Evolutionary conservation across 768 basidiomycete species (phyloP).

Genomic region (Boletus tomentosulus): DNA sequence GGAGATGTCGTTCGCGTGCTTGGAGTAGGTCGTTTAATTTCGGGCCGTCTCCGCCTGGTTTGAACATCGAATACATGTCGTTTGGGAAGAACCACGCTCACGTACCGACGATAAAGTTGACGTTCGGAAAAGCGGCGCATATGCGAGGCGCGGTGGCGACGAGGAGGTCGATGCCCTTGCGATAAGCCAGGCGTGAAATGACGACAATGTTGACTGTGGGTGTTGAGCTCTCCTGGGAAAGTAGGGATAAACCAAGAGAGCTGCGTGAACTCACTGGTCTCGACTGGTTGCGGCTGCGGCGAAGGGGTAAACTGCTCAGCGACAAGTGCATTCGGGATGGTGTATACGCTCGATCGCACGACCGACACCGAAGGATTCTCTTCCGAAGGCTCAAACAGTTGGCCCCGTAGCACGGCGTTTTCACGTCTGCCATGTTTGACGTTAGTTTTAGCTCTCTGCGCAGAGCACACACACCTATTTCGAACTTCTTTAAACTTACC

Average conservation of each 20-base stretch:
- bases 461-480: background rate
- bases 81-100: background rate
- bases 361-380: constrained; percentile 41
- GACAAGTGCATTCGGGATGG: constrained; percentile 91
- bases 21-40: constrained; percentile 93
- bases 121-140: constrained; percentile 79
- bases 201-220: constrained; percentile 83
- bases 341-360: constrained; percentile 66
- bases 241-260: background rate
- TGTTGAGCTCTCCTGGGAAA: background rate
- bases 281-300: constrained; percentile 38
- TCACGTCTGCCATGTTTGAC: constrained; percentile 63
- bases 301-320: constrained; percentile 81
- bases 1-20: constrained; percentile 85
- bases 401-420: constrained; percentile 88
- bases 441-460: background rate
- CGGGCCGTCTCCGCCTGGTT: constrained; percentile 88
- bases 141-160: constrained; percentile 90
- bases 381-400: constrained; percentile 55
- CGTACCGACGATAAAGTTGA: constrained; percentile 82
- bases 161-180: constrained; percentile 95
- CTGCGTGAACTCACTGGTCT: constrained; percentile 48
- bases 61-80: background rate
- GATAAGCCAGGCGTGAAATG: constrained; percentile 84
- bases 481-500: constrained; percentile 45